Base-by-base conservation (phyloP, 331 rosid species). In the Quercus tomentella region DNA sequence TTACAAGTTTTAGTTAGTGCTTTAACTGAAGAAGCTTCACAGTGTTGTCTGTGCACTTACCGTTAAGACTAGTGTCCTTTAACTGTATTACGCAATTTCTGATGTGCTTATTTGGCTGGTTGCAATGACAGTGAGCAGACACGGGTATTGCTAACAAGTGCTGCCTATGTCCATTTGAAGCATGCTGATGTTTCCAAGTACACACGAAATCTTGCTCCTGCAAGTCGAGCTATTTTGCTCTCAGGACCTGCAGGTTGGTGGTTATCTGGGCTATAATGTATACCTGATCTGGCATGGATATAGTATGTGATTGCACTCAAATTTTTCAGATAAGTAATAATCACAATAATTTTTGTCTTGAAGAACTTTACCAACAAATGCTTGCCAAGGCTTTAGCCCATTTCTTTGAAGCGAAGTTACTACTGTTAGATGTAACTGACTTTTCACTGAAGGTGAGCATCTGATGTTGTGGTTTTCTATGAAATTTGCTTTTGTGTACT, bases 341-440 rank as follows among this genome's bases (percentile, higher is more conserved):
- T 71, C 21, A 23, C 5, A 4, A 25, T 71, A 14, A 5, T 23
- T 45, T 51, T 22, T 70, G 6, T 25, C 6, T 26, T 22, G 70
- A 68, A 96, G 99, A 96, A 80, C 94, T 86, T 74, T 96, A 96
- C 84, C 98, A 93, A 37, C 99, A 96, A 86, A 83, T 93, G 91
- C 97, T 96, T 81, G 98, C 98, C 72, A 96, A 89, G 91, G 99
- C 99, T 85, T 92, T 96, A 79, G 88, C 99, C 33, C 99, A 96
- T 90, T 92, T 84, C 87, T 96, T 90, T 74, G 95, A 92, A 74
- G 99, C 97, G n/a, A 96, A 91, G 83, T 84, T 96, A 75, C 91
- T 96, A 86, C 89, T 93, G 72, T 85, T 96, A 61, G 99, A 96
- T 88, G 80, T 92, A 26, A 91, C 97, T 1, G 95, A 92, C 70